Base-by-base conservation (phyloP, 306 rosid species). In the Rosa chinensis region DNA sequence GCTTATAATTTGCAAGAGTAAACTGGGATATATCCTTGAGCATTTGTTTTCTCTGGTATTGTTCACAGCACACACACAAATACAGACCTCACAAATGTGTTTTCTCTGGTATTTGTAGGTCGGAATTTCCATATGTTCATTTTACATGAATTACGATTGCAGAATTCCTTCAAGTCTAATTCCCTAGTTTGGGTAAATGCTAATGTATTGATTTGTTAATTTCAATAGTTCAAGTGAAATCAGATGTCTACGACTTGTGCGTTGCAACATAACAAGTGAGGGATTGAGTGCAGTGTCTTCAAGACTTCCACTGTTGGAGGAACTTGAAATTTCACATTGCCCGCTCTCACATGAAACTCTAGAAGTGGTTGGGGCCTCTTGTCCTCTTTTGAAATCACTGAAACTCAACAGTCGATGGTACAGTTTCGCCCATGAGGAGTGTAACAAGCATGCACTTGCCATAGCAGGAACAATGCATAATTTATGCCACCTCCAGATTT, bases 401-500 rank as follows among this genome's bases (percentile, higher is more conserved):
- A 58, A 58, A 21, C 21, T 6, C 3, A 58, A 58, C 64, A n/a
- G 6, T 6, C 3, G 21, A 32, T 58, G 64, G 64, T 58, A 23
- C 32, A 8, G 64, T 20, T 20, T 32, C 37, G 3, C 37, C 3
- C 37, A 32, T 32, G 37, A 32, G 37, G 37, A 32, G 37, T 32
- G 37, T 32, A 32, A 32, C 37, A 32, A 32, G 37, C 37, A 78
- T 44, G 93, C 93, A 52, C 23, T 81, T 56, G 88, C 86, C 17
- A 82, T 91, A 56, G 91, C 90, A 42, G 47, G 70, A 76, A 79
- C 40, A 55, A 89, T 87, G 93, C 89, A 85, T 6, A 50, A 13
- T 20, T 82, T 91, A 78, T 67, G 62, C 67, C 84, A 83, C 78
- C 89, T 91, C 78, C 88, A 84, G 77, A 86, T 89, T 73, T 37